Conservation (phyloP, 257 asterid species). For the Echites panduratus region DNA sequence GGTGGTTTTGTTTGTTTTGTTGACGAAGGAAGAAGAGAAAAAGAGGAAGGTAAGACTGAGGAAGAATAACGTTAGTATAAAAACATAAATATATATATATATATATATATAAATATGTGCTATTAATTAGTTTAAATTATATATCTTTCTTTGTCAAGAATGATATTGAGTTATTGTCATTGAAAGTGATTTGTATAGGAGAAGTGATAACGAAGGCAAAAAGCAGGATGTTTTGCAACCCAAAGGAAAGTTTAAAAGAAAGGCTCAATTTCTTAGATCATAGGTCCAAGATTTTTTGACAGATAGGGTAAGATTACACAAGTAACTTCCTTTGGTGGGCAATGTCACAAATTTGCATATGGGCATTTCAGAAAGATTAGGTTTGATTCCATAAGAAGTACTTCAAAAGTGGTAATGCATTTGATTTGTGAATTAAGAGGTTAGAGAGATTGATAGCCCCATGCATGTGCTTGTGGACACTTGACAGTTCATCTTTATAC, state of each 20-base stretch:
- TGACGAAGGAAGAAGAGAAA: no score
- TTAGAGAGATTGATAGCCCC: background rate
- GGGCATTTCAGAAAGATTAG: background rate
- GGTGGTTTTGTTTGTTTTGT: no score
- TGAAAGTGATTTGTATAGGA: background rate
- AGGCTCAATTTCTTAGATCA: constrained; percentile 7
- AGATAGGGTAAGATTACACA: background rate
- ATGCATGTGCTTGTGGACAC: background rate
- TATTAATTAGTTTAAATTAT: no score
- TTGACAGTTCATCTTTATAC: constrained; percentile 5
- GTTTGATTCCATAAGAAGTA: background rate
- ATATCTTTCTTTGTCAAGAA: no score
- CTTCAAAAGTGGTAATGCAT: background rate
- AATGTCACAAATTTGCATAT: background rate
- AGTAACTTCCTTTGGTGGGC: background rate
- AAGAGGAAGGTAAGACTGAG: no score
- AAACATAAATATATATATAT: no score
- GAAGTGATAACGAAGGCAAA: background rate
- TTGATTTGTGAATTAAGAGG: background rate
- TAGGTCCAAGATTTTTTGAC: background rate
- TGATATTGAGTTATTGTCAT: background rate
- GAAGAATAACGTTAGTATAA: no score
- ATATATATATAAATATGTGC: no score
- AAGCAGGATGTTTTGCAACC: background rate
- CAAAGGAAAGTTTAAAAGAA: constrained; percentile 1